phyloP scores from a whole-genome alignment of 192 early-diverging fungal genomes.

The Chytriomyces hyalinus region DNA sequence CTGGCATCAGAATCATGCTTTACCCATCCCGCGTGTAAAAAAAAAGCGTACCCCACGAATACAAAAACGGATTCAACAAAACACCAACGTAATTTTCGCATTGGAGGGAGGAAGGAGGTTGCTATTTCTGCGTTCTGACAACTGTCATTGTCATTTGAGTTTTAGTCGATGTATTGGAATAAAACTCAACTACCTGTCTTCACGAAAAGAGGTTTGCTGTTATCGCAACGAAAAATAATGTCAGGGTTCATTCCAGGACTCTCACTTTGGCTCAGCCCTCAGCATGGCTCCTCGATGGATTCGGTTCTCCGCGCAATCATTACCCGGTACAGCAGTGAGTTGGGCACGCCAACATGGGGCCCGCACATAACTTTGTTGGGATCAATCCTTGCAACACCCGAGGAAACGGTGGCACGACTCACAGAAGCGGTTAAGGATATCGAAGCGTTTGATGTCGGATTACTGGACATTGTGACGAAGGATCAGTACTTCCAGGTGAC shows the following conservation, averaged over 20 bases:
- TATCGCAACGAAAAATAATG: not conserved
- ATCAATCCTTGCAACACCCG: slow-evolving; percentile 21
- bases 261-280: slow-evolving; percentile 42
- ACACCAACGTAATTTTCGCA: too few relatives aligned
- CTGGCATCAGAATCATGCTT: slow-evolving; percentile 90
- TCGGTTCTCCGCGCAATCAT: slow-evolving; percentile 4
- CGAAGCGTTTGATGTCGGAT: slow-evolving; percentile 20
- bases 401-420: slow-evolving; percentile 8
- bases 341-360: slow-evolving; percentile 38
- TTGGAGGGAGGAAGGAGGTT: too few relatives aligned
- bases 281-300: not conserved
- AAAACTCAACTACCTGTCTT: too few relatives aligned
- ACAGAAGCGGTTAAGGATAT: slow-evolving; percentile 10
- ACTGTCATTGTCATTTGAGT: too few relatives aligned
- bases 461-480: slow-evolving; percentile 35
- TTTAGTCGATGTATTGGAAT: too few relatives aligned
- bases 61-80: too few relatives aligned
- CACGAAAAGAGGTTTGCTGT: not conserved
- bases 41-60: too few relatives aligned
- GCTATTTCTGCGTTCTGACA: too few relatives aligned
- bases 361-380: slow-evolving; percentile 48
- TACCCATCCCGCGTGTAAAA: slow-evolving; percentile 84
- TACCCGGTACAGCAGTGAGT: slow-evolving; percentile 21
- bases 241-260: slow-evolving; percentile 20
- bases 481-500: slow-evolving; percentile 40